Conservation (phyloP, 1,139 yeast species). For the Blastobotrys aristatus region DNA sequence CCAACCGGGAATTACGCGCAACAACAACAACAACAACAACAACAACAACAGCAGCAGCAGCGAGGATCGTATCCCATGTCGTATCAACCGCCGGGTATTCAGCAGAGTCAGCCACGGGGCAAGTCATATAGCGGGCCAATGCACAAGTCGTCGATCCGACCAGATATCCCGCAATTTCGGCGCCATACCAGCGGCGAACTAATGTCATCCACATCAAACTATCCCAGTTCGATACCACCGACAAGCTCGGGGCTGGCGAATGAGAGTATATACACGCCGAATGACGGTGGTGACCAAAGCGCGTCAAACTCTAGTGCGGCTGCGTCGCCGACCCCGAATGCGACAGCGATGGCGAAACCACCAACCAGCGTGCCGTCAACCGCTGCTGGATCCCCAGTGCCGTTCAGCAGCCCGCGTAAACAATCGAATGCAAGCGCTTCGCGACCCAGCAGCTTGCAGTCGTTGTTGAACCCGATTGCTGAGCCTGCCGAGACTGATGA, state of each 20-base stretch:
- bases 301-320: slow-evolving; percentile 2
- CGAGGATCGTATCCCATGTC: slow-evolving; percentile 31
- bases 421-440: not conserved
- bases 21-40: too few species aligned
- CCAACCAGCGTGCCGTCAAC: not conserved
- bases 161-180: slow-evolving; percentile 18
- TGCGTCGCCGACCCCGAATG: not conserved
- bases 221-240: not conserved
- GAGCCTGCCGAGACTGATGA: slow-evolving; percentile 9
- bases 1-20: too few species aligned
- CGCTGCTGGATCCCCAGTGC: not conserved
- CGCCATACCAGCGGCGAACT: slow-evolving; percentile 28
- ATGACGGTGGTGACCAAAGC: slow-evolving; percentile 1
- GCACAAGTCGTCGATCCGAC: slow-evolving; percentile 5
- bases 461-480: slow-evolving; percentile 18
- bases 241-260: not conserved
- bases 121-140: slow-evolving; percentile 14
- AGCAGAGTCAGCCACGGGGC: slow-evolving; percentile 10
- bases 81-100: slow-evolving; percentile 4
- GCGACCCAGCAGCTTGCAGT: slow-evolving; percentile 12
- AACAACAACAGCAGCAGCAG: slow-evolving; percentile 24
- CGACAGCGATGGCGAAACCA: not conserved
- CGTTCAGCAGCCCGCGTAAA: not conserved
- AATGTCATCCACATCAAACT: not conserved
- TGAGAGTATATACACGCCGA: not conserved